Percentiles rank a stretch among this genome's conserved stretches.
These are phyloP conservation scores for Soucietia sequanensis DNA, from an alignment of 805 yeast species.

Conservation along the genomic window DNA sequence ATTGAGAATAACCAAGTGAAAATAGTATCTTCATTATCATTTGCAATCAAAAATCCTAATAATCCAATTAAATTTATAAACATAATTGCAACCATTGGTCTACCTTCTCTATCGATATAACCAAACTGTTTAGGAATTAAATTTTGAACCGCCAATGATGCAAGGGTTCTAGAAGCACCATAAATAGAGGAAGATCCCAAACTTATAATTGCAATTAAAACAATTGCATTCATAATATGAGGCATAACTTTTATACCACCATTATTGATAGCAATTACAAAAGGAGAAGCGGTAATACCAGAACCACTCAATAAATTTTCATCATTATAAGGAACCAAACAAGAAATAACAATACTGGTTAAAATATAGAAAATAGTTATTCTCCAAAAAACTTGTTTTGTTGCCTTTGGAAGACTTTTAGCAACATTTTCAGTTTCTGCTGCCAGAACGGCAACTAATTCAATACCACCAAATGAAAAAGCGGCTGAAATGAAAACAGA, in stretches of 20 bases:
- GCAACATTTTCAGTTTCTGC: conserved; percentile 41
- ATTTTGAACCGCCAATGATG: conserved; percentile 68
- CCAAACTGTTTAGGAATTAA: conserved; percentile 53
- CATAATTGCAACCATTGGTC: conserved; percentile 40
- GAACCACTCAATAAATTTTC: conserved; percentile 48
- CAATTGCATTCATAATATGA: conserved; percentile 71
- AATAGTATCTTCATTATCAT: conserved; percentile 26
- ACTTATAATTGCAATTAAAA: conserved; percentile 68
- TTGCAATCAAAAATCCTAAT: conserved; percentile 38
- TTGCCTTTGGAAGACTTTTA: conserved; percentile 40
- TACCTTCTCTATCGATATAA: conserved; percentile 41
- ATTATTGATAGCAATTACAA: conserved; percentile 65
- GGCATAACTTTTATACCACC: conserved; percentile 62
- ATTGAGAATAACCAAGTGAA: conserved; percentile 43
- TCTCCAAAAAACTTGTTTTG: conserved; percentile 46
- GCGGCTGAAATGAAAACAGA: conserved; percentile 39
- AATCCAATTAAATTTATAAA: conserved; percentile 35
- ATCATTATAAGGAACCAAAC: conserved; percentile 51
- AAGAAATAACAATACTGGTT: conserved; percentile 33
- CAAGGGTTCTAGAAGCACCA: conserved; percentile 70
- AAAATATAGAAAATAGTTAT: conserved; percentile 38
- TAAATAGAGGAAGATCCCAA: conserved; percentile 76
- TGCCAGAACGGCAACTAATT: conserved; percentile 38
- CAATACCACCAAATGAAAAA: conserved; percentile 36
- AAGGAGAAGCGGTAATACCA: conserved; percentile 68